Conservation (phyloP, 176 grass and related monocot genomes). For the Poa annua region DNA sequence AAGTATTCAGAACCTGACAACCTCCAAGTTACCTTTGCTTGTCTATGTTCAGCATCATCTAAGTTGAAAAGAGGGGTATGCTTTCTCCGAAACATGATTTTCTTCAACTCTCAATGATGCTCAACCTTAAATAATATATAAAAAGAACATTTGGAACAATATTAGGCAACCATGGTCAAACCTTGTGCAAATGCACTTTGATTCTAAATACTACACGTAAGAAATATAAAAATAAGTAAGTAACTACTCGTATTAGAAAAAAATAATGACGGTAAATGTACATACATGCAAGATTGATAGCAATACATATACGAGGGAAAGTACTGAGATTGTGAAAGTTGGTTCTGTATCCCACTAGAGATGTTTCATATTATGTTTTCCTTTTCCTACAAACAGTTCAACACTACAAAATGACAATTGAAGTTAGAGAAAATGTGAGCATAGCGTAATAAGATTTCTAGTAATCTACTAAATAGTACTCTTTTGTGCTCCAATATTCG, state of each 20-base stretch:
- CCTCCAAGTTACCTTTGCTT: slow-evolving; percentile 61
- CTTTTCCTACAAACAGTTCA: too few species aligned
- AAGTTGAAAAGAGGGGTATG: slow-evolving; percentile 45
- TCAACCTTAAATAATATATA: slow-evolving; percentile 38
- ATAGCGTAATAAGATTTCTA: too few species aligned
- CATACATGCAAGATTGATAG: not conserved
- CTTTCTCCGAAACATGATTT: slow-evolving; percentile 76
- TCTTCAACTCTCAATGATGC: slow-evolving; percentile 32
- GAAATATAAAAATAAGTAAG: not conserved
- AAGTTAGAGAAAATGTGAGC: too few species aligned
- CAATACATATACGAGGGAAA: not conserved
- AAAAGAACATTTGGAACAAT: not conserved
- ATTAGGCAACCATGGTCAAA: not conserved
- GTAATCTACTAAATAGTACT: too few species aligned
- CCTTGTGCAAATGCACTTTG: not conserved
- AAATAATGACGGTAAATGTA: not conserved
- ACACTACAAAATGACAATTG: too few species aligned
- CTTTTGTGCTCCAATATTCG: not conserved
- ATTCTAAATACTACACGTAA: not conserved
- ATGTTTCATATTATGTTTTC: too few species aligned
- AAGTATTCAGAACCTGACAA: slow-evolving; percentile 19
- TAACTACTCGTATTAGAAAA: not conserved
- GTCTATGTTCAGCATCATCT: slow-evolving; percentile 47
- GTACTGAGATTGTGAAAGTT: too few species aligned
- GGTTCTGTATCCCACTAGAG: too few species aligned